Evolutionary conservation across 2,329 filamentous ascomycete species (phyloP).

Genomic region (Colletotrichum sp.): DNA sequence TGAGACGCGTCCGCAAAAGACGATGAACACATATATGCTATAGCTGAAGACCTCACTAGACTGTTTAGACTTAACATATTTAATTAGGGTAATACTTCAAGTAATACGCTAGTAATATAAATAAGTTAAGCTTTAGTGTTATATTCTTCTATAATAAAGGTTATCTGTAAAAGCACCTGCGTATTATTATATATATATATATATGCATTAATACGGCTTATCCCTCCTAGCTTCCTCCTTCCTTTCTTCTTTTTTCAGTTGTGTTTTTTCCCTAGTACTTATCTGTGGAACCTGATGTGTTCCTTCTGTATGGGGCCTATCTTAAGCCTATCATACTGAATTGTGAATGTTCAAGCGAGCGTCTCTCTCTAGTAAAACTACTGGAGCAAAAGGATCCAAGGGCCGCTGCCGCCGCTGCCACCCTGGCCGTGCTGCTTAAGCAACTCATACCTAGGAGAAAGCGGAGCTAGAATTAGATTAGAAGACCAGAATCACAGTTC

Average conservation of each 20-base stretch:
- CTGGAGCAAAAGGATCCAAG: no score
- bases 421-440: no score
- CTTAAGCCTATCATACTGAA: accelerated
- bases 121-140: accelerated
- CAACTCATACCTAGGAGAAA: no score
- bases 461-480: no score
- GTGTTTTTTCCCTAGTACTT: background rate
- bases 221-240: no score
- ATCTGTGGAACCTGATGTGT: background rate
- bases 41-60: background rate
- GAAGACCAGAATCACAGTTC: no score
- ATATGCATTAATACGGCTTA: no score
- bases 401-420: no score
- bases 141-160: background rate
- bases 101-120: background rate
- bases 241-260: background rate
- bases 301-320: accelerated
- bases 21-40: background rate
- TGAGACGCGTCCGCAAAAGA: background rate
- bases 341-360: background rate
- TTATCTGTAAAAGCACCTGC: accelerated
- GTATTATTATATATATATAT: accelerated
- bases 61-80: accelerated
- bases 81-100: accelerated
- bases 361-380: no score